Base-by-base conservation (phyloP, 345 rosid genomes). In the Populus ilicifolia region DNA sequence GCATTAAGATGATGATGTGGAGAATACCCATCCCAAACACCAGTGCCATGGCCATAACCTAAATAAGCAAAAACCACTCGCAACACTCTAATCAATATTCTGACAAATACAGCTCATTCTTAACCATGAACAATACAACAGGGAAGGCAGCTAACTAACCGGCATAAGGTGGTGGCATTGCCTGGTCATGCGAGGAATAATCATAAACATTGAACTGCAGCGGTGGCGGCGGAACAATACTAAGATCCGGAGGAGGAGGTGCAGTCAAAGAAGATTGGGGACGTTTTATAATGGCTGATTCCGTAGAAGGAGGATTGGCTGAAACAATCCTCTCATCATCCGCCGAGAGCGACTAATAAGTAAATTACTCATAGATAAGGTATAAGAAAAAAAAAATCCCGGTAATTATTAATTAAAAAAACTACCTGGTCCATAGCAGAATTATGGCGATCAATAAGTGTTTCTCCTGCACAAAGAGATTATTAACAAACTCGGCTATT, bases 251-350 rank as follows among this genome's bases (percentile, higher is more conserved):
- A 68, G 29, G 78, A 41, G 77, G 83, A 68, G 82, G 73, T 11
- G 67, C 68, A 71, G 44, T 41, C 44, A 10, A 41, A 41, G 81
- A 59, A 39, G 71, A 83, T 38, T 71, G 81, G 65, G 87, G 84
- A 72, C 78, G 85, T 36, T 78, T 83, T 36, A 77, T 67, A 77
- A 76, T 69, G 78, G 84, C 84, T 71, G 88, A 86, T 79, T 85
- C 89, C 67, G 86, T 41, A 74, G 89, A 84, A 84, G 87, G 84
- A 85, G 87, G 84, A 82, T 79, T 84, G 30, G 75, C 80, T 73
- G 93, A 86, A 83, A 89, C 86, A 78, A 80, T 78, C 90, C 91
- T 89, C 82, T 83, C 89, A 74, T 84, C 88, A 23, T 80, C 77
- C 50, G 84, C 85, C 74, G 88, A 83, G 82, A 85, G 67, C 74